Conservation (phyloP, 352 stramenopile species). For the Phytophthora chlamydospora region DNA sequence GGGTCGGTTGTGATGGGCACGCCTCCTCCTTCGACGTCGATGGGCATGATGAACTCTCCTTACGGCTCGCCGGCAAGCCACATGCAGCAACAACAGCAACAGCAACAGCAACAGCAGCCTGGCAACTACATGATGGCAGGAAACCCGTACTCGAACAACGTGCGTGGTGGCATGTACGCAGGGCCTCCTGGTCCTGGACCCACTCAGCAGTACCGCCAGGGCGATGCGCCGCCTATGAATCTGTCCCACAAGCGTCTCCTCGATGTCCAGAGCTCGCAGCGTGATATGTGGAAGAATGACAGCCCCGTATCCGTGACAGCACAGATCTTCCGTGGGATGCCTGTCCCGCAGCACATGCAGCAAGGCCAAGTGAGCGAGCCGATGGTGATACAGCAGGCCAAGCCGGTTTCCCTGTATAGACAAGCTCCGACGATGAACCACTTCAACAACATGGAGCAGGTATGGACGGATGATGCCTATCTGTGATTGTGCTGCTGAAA, state of each 20-base stretch:
- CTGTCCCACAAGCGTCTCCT: constrained; percentile 63
- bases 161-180: constrained; percentile 34
- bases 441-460: constrained; percentile 70
- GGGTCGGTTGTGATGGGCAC: constrained; percentile 37
- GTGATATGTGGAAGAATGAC: constrained; percentile 67
- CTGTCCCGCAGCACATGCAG: constrained; percentile 33
- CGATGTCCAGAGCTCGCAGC: constrained; percentile 58
- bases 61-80: constrained; percentile 42
- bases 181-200: constrained; percentile 17
- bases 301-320: constrained; percentile 68
- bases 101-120: constrained; percentile 23
- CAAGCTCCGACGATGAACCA: constrained; percentile 46
- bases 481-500: constrained; percentile 37
- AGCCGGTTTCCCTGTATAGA: constrained; percentile 60
- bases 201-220: constrained; percentile 40
- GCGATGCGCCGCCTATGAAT: constrained; percentile 43
- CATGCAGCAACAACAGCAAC: constrained; percentile 41
- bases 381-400: constrained; percentile 42
- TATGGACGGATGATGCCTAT: constrained; percentile 54
- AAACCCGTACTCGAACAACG: constrained; percentile 30
- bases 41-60: constrained; percentile 45
- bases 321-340: constrained; percentile 56
- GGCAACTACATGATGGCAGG: constrained; percentile 44
- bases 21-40: constrained; percentile 35
- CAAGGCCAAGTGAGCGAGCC: constrained; percentile 34